Evolutionary conservation across 2,329 filamentous ascomycete species (phyloP), one percentile per base, ranked within the genome.

Genomic region (Penicillium expansum): DNA sequence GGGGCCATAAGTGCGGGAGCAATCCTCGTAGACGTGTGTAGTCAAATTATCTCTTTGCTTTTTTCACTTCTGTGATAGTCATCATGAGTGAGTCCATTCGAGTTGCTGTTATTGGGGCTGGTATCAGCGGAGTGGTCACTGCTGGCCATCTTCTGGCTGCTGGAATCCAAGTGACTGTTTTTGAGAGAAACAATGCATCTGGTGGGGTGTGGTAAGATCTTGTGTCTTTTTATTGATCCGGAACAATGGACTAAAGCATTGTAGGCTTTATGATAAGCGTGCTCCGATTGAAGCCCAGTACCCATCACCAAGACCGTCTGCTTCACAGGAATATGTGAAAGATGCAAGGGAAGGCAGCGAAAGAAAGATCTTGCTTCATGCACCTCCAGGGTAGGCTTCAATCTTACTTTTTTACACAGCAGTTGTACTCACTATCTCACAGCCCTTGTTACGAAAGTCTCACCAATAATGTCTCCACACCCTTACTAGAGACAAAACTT

Each of bases 151-250:
- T 82, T n/a, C 70, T 74, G 29, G 68, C 69, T 44, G 70, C 71
- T 8, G 79, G 78, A 0, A 53, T 82, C 5, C 73, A 83, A 9
- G 80, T 84, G 1, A 80, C 76, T 0, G 77, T 86, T 0, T 85
- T 81, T 60, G 83, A 86, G 59, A 74, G 83, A 52, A 79, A 76
- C 5, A 72, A 73, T 52, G 76, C 72, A 16, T 75, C 78, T n/a
- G 83, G 83, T 2, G 83, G 83, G 14, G 77, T 83, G 29, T 86
- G 83, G 83, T 83, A 71, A 48, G 75, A 63, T 16, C 2, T 4
- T 8, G 22, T 5, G 13, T n/a, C 14, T n/a, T 13, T 35, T 16
- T n/a, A n/a, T 33, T 11, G 5, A 13, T 7, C 5, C 30, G 29
- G 3, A 35, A 32, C 2, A 14, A 18, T 41, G 48, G 39, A 59